Conservation (phyloP, 108 stramenopile species). For the Skeletonema costatum region DNA sequence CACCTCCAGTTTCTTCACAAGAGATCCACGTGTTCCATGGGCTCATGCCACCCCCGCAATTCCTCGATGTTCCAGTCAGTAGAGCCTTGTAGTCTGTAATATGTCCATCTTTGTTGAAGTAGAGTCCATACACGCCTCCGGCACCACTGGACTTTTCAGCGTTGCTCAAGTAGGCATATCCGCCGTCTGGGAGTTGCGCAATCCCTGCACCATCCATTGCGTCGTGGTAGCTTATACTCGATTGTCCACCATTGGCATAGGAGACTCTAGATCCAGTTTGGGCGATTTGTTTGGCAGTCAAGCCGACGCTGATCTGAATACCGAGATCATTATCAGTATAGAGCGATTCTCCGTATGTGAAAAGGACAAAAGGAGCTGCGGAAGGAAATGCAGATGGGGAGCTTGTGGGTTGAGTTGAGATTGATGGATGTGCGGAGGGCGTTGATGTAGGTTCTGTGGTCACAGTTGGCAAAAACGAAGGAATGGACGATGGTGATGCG, state of each 20-base stretch:
- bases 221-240: background rate
- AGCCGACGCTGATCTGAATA: background rate
- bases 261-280: background rate
- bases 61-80: constrained; percentile 41
- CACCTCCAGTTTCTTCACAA: background rate
- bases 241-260: background rate
- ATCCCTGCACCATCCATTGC: constrained; percentile 5
- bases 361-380: background rate
- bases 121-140: constrained; percentile 58
- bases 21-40: constrained; percentile 4
- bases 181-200: background rate
- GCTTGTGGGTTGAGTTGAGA: background rate
- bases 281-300: background rate
- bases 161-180: constrained; percentile 56
- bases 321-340: background rate
- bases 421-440: too few species aligned
- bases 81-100: constrained; percentile 44
- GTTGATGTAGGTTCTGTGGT: too few species aligned
- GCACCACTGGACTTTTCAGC: constrained; percentile 33
- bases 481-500: background rate
- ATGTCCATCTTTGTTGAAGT: constrained; percentile 47
- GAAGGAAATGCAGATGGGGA: constrained; percentile 1
- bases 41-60: constrained; percentile 50
- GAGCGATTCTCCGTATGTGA: background rate
- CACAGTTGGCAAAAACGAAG: too few species aligned